A percentile compares a stretch with the other conserved stretches of the same genome.
Conservation (phyloP, 1,284 basidiomycete species). For the Xerocomus amazonicus region DNA sequence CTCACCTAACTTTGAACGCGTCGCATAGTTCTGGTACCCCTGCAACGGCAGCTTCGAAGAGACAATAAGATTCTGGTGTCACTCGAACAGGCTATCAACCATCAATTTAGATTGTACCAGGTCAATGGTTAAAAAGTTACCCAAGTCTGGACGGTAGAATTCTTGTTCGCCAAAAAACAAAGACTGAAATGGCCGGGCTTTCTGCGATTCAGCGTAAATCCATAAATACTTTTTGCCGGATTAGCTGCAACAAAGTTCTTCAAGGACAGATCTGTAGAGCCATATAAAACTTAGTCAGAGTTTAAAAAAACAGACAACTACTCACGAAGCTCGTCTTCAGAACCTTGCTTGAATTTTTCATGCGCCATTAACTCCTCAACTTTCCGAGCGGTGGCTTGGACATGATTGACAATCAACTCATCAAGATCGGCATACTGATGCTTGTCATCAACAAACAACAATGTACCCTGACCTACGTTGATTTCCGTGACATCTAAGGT, state of each 20-base stretch:
- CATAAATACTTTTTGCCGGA: constrained; percentile 93
- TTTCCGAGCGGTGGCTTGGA: constrained; percentile 90
- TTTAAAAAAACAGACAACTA: constrained; percentile 15
- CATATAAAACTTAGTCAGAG: not conserved
- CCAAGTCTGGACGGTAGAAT: constrained; percentile 89
- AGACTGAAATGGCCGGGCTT: constrained; percentile 92
- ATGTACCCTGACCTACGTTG: constrained; percentile 69
- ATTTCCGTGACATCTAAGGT: constrained; percentile 84
- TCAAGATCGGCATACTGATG: constrained; percentile 94
- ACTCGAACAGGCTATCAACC: constrained; percentile 76
- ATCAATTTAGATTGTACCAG: constrained; percentile 2
- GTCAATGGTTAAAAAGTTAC: constrained; percentile 40
- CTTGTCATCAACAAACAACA: constrained; percentile 77
- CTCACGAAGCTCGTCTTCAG: constrained; percentile 88
- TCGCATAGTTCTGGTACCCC: constrained; percentile 91
- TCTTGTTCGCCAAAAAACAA: constrained; percentile 91
- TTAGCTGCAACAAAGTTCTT: constrained; percentile 92
- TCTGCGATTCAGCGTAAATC: constrained; percentile 89
- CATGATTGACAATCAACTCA: constrained; percentile 96
- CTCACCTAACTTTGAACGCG: constrained; percentile 89
- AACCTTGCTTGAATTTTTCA: constrained; percentile 91
- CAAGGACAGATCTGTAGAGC: constrained; percentile 70
- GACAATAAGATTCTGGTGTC: constrained; percentile 84
- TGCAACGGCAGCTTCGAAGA: constrained; percentile 84
- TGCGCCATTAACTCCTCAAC: constrained; percentile 95